Conservation (phyloP, 768 basidiomycete species). For the Leccinum subtestaceum region DNA sequence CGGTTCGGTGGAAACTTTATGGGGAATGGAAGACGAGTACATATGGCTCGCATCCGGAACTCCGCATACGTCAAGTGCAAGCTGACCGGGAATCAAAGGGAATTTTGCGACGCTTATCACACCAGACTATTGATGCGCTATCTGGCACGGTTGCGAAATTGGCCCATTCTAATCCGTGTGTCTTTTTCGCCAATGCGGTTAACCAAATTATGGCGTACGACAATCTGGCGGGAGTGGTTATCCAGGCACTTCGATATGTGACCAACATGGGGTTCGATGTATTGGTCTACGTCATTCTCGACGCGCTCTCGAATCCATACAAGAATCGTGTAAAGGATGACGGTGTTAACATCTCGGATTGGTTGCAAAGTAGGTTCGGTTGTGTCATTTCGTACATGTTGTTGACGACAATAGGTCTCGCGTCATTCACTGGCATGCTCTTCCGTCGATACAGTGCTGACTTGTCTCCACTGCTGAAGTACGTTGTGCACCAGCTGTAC, state of each 20-base stretch:
- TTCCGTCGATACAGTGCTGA: constrained; percentile 86
- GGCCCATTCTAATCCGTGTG: constrained; percentile 90
- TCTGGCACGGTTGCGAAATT: constrained; percentile 89
- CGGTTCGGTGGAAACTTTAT: constrained; percentile 85
- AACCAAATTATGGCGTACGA: constrained; percentile 96
- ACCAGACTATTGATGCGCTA: constrained; percentile 78
- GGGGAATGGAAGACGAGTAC: constrained; percentile 86
- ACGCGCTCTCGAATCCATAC: constrained; percentile 79
- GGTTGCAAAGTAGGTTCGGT: constrained; percentile 81
- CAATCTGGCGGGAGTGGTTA: constrained; percentile 85
- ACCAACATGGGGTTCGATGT: constrained; percentile 95
- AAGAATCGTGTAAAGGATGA: constrained; percentile 87
- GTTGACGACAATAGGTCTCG: constrained; percentile 59
- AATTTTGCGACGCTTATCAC: constrained; percentile 82
- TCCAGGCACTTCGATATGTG: constrained; percentile 84
- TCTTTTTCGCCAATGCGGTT: constrained; percentile 86
- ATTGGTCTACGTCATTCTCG: constrained; percentile 81
- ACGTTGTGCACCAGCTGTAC: constrained; percentile 87
- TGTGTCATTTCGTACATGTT: constrained; percentile 9
- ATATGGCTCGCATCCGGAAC: constrained; percentile 75
- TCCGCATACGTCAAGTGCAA: constrained; percentile 76
- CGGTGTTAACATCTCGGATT: constrained; percentile 85
- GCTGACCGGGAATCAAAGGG: constrained; percentile 87
- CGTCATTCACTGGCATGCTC: constrained; percentile 90
- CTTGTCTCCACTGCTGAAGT: constrained; percentile 79